A percentile compares a stretch with the other conserved stretches of the same genome.
phyloP scores from a whole-genome alignment of 129 eudicot species.

The Arctium minus region DNA sequence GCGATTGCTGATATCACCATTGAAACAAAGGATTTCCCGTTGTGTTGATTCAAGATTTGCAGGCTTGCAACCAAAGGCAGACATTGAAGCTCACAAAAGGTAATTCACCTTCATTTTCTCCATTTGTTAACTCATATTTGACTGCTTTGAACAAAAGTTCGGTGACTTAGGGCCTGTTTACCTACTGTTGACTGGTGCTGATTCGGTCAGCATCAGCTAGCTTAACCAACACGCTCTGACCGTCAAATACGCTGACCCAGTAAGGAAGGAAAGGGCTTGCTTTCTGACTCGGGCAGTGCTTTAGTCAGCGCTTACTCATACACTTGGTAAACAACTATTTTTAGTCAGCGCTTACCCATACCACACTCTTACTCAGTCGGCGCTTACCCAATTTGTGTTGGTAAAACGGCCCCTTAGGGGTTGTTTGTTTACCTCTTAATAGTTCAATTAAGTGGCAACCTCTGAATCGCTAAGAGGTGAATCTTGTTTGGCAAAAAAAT shows the following conservation, averaged over 20 bases:
- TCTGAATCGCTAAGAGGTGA: too few relatives aligned
- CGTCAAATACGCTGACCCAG: background rate
- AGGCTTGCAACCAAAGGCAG: conserved; percentile 14
- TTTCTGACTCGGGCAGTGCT: background rate
- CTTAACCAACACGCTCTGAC: background rate
- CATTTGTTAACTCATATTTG: background rate
- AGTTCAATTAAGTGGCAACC: too few relatives aligned
- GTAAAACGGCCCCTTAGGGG: too few relatives aligned
- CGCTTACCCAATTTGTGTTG: too few relatives aligned
- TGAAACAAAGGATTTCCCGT: background rate
- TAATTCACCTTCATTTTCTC: conserved; percentile 11
- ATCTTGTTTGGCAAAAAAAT: too few relatives aligned
- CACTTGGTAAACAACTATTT: too few relatives aligned
- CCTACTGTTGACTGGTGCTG: background rate
- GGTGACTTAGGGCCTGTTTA: background rate
- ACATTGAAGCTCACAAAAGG: conserved; percentile 18
- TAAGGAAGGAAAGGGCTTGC: background rate
- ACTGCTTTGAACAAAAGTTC: background rate
- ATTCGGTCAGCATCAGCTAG: background rate
- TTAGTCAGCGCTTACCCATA: too few relatives aligned
- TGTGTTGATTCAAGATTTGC: conserved; percentile 19
- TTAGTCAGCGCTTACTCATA: background rate
- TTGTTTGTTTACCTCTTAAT: too few relatives aligned
- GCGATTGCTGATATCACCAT: background rate
- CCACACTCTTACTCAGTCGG: too few relatives aligned